Conservation (phyloP, 2,329 filamentous ascomycete genomes). For the Sclerotinia sclerotiorum region DNA sequence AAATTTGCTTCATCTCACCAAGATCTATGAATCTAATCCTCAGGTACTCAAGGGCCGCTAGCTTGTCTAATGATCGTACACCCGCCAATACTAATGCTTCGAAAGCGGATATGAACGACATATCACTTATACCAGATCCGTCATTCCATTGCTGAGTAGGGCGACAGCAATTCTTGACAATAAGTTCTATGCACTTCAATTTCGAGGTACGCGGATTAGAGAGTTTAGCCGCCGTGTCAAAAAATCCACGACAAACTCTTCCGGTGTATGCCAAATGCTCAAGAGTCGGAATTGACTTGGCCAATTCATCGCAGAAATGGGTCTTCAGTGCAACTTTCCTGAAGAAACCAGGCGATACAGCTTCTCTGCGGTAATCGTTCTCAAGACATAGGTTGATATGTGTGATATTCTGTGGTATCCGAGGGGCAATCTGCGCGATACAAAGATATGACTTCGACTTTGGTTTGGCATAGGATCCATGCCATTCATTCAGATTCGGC, state of each 20-base stretch:
- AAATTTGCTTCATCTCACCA: slow-evolving; percentile 45
- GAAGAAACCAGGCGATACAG: slow-evolving; percentile 59
- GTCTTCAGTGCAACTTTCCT: slow-evolving; percentile 56
- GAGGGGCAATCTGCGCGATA: slow-evolving; percentile 62
- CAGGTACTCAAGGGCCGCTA: slow-evolving; percentile 61
- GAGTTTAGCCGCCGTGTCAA: slow-evolving; percentile 55
- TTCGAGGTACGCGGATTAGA: slow-evolving; percentile 48
- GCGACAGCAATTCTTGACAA: slow-evolving; percentile 73
- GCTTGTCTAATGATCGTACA: slow-evolving; percentile 58
- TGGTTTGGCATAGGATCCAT: slow-evolving; percentile 62
- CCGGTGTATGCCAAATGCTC: slow-evolving; percentile 73
- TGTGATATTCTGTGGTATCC: slow-evolving; percentile 57
- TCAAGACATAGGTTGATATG: slow-evolving; percentile 69
- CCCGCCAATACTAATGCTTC: slow-evolving; percentile 66
- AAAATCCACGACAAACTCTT: slow-evolving; percentile 68
- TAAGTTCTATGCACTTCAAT: slow-evolving; percentile 67
- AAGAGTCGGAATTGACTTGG: slow-evolving; percentile 58
- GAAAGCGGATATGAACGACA: slow-evolving; percentile 70
- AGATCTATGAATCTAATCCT: slow-evolving; percentile 75
- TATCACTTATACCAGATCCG: slow-evolving; percentile 69
- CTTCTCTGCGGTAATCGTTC: slow-evolving; percentile 67
- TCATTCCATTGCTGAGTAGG: slow-evolving; percentile 52
- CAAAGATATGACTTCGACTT: slow-evolving; percentile 73
- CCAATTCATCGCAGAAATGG: slow-evolving; percentile 66
- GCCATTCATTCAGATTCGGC: slow-evolving; percentile 60